Evolutionary conservation across 768 basidiomycete genomes (phyloP).

Genomic region (Pleurotus cornucopiae): DNA sequence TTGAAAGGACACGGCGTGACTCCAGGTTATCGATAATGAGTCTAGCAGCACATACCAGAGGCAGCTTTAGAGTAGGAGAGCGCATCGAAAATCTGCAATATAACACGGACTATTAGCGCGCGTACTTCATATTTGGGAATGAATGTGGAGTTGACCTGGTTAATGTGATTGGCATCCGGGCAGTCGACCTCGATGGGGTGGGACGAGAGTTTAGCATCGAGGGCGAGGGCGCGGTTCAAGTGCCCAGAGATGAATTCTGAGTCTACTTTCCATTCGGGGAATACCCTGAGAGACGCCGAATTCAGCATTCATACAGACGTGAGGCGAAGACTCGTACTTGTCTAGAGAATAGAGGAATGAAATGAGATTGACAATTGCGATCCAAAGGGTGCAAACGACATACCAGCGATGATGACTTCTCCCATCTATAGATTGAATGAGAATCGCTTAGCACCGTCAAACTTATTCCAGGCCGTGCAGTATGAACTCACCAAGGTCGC

Average conservation of each 20-base stretch:
- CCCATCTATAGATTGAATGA: constrained; percentile 55
- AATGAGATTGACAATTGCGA: background rate
- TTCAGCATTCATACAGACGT: background rate
- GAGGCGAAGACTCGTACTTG: constrained; percentile 35
- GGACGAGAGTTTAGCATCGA: constrained; percentile 84
- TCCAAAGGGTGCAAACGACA: constrained; percentile 15
- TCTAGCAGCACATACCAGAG: constrained; percentile 42
- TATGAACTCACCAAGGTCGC: constrained; percentile 63
- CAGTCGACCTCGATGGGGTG: constrained; percentile 93
- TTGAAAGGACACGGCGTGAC: constrained; percentile 13
- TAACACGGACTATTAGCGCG: background rate
- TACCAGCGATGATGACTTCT: constrained; percentile 79
- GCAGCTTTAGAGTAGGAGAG: constrained; percentile 85
- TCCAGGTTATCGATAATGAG: background rate
- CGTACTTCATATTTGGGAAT: background rate
- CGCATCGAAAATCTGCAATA: constrained; percentile 75
- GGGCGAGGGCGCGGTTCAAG: constrained; percentile 68
- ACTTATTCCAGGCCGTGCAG: background rate
- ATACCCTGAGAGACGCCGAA: constrained; percentile 39
- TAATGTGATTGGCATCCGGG: constrained; percentile 81
- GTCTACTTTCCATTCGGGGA: constrained; percentile 85
- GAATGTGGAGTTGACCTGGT: constrained; percentile 41
- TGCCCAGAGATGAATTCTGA: constrained; percentile 78
- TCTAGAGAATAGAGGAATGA: constrained; percentile 28
- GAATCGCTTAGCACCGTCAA: background rate